Conservation (phyloP, 2,329 filamentous ascomycete species). For the Rhinocladiella mackenziei region DNA sequence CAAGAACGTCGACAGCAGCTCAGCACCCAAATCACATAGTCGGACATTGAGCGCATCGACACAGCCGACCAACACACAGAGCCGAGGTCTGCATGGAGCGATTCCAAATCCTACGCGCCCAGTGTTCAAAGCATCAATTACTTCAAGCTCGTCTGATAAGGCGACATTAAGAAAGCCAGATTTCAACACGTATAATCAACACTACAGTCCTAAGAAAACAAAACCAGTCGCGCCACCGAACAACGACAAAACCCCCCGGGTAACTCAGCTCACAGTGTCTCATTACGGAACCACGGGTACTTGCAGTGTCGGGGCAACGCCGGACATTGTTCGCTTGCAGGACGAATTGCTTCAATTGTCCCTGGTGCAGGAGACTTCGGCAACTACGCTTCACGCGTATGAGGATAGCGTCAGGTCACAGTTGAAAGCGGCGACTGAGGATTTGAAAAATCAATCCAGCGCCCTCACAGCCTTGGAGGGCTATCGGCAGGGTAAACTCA, state of each 20-base stretch:
- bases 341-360: conserved; percentile 44
- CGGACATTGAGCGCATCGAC: conserved; percentile 6
- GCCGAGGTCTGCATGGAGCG: not conserved
- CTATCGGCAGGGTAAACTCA: conserved; percentile 35
- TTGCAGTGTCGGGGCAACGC: conserved; percentile 26
- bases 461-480: conserved; percentile 34
- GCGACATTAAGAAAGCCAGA: conserved; percentile 27
- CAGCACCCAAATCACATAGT: not conserved
- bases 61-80: not conserved
- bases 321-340: conserved; percentile 38
- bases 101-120: not conserved
- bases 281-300: too few species aligned
- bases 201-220: conserved; percentile 39
- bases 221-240: conserved; percentile 24
- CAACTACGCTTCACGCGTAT: conserved; percentile 14
- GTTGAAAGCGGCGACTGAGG: conserved; percentile 2
- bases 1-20: not conserved
- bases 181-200: conserved; percentile 39
- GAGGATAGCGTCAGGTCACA: conserved; percentile 11
- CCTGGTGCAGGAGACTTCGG: conserved; percentile 34
- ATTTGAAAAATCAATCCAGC: conserved; percentile 34
- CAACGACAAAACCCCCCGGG: conserved; percentile 10
- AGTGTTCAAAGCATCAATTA: not conserved
- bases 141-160: not conserved
- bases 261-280: conserved; percentile 24